Percentiles rank a stretch among this genome's conserved stretches.
These are phyloP conservation scores for Colletotrichum nymphaeae DNA, from an alignment of 2,329 filamentous ascomycete species.

Conservation along the genomic window DNA sequence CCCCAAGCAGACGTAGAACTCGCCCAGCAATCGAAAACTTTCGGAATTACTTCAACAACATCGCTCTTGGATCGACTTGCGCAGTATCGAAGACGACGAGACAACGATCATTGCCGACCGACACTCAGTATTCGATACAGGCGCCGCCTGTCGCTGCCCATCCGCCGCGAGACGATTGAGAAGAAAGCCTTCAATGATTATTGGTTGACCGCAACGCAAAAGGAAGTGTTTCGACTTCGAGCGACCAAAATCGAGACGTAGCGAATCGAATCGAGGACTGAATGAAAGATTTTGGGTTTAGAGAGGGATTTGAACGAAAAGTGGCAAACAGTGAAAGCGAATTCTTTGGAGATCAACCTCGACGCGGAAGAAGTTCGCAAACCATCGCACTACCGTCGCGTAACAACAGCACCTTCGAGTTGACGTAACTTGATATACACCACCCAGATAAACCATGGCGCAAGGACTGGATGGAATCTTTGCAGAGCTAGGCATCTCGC, in stretches of 20 bases:
- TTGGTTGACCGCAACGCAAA: not conserved
- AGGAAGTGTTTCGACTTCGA: conserved; percentile 30
- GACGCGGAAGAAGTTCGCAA: not conserved
- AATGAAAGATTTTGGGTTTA: conserved; percentile 8
- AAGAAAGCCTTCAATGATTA: not conserved
- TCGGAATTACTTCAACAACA: not conserved
- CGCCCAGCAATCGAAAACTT: not conserved
- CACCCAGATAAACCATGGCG: conserved; percentile 51
- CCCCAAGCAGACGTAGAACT: not conserved
- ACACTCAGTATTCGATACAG: not conserved
- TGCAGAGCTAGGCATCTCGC: conserved; percentile 80
- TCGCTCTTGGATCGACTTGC: not conserved
- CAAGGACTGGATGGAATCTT: conserved; percentile 73
- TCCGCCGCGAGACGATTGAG: not conserved
- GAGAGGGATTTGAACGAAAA: not conserved
- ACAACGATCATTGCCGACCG: not conserved
- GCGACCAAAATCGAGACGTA: not conserved
- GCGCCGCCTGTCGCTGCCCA: not conserved
- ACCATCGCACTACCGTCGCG: not conserved
- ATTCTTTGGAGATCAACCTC: not conserved
- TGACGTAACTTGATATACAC: not conserved
- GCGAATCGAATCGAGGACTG: conserved; percentile 2
- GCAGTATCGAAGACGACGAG: not conserved
- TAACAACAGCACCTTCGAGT: not conserved
- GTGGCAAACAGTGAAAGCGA: not conserved